Base-by-base conservation (phyloP, 202 grass and related monocot species). In the Zoysia matrella region DNA sequence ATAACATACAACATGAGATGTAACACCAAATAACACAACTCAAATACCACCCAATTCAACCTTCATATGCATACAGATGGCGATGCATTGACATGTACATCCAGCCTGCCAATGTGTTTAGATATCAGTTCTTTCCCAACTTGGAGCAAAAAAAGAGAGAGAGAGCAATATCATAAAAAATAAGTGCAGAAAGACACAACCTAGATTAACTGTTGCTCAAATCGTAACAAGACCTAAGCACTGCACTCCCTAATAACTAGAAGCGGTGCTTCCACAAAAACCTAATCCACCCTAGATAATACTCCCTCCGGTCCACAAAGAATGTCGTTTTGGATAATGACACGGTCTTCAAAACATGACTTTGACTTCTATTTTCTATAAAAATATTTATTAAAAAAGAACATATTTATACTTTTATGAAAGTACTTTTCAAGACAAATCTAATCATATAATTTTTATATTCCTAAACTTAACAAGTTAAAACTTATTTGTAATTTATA, bases 11-110 rank as follows among this genome's bases (percentile, higher is more conserved):
- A 78, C 42, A 48, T 53, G 82, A 61, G 36, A 82, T 61, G 65
- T 58, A 60, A 22, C 57, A 86, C 67, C 53, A 43, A 7, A 56
- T 82, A 78, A 57, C 82, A 77, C 47, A 85, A 56, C 79, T 82
- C 78, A 82, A 86, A 89, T 89, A 89, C 87, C 60, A 86, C 73
- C 52, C 4, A 82, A 78, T 63, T 69, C 77, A 89, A 85, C 72
- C 53, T 82, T 73, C 87, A 82, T 15, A 89, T 77, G 67, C 73
- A 89, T 82, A 73, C 66, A 61, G 82, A 76, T 66, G 82, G 60
- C n/a, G 72, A 75, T 64, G 76, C 43, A 84, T 70, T 76, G 70
- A 75, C 56, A 86, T 82, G 87, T 60, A 73, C 73, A 86, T 89
- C 87, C 78, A 82, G 83, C 87, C 83, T 89, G 83, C 8, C 87